A percentile compares a stretch with the other conserved stretches of the same genome.
Evolutionary conservation across 116 monocot species (phyloP).

Genomic region (Papilionanthe hybrid): DNA sequence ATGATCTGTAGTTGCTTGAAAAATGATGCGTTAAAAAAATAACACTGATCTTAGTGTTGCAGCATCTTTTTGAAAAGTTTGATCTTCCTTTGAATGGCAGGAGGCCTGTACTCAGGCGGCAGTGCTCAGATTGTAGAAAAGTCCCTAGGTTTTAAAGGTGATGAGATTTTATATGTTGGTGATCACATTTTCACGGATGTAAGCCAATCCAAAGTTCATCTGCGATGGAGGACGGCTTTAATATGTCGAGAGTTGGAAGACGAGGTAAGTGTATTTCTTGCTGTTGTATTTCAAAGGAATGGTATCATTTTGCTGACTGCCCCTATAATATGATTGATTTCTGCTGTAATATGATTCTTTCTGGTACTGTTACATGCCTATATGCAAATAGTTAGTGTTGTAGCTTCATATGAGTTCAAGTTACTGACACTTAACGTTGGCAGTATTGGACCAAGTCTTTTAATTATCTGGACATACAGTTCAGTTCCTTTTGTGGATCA

Average conservation of each 20-base stretch:
- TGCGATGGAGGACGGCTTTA: constrained; percentile 90
- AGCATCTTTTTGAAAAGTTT: not conserved
- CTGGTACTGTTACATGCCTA: not conserved
- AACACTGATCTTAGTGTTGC: no score
- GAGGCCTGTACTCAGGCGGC: constrained; percentile 92
- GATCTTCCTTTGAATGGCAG: constrained; percentile 23
- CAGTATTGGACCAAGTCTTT: not conserved
- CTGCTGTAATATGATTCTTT: not conserved
- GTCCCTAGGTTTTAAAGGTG: constrained; percentile 77
- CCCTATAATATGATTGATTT: no score
- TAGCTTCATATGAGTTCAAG: not conserved
- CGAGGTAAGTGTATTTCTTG: constrained; percentile 55
- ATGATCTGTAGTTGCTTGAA: not conserved
- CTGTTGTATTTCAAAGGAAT: not conserved
- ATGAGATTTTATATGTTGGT: constrained; percentile 96
- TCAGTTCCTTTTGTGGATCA: no score
- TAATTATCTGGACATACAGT: no score
- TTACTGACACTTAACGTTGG: not conserved
- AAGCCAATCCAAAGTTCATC: constrained; percentile 96
- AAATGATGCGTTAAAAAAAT: no score
- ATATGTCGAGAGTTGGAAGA: constrained; percentile 94
- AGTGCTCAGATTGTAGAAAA: constrained; percentile 96
- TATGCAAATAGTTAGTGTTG: not conserved
- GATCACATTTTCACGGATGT: constrained; percentile 98
- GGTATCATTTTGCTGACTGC: no score